Conservation (phyloP, 495 filamentous ascomycete genomes). For the Neurospora tetraspora region DNA sequence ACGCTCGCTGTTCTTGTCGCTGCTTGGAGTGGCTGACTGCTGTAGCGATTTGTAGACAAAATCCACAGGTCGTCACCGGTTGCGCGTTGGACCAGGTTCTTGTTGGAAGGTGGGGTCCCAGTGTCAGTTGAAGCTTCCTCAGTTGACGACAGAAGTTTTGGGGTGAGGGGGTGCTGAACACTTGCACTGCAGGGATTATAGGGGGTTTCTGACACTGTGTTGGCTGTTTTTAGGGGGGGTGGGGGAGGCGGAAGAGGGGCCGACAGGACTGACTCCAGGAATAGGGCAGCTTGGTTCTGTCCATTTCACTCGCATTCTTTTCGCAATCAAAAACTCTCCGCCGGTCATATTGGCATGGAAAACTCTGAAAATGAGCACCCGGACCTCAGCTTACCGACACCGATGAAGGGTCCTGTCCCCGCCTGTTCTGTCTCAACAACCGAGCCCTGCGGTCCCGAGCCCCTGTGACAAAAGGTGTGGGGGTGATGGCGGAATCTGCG, state of each 20-base stretch:
- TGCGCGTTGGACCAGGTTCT: neutral
- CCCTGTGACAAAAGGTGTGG: constrained; percentile 12
- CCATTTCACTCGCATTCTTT: neutral
- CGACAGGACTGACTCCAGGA: neutral
- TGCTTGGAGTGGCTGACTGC: neutral
- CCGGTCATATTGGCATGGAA: neutral
- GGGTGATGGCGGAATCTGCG: constrained; percentile 12
- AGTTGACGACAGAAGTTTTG: neutral
- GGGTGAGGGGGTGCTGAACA: neutral
- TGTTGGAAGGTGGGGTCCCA: neutral
- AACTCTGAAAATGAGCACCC: neutral
- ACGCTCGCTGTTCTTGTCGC: neutral
- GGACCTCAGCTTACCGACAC: neutral
- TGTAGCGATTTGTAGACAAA: neutral
- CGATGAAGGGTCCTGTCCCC: neutral
- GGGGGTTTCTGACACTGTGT: neutral
- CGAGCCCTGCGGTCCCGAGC: neutral
- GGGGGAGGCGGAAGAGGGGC: neutral
- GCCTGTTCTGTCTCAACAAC: neutral
- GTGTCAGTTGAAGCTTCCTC: neutral
- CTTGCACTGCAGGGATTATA: neutral
- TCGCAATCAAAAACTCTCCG: neutral
- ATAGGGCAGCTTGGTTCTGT: neutral
- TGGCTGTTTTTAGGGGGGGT: neutral
- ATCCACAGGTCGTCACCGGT: neutral